Evolutionary conservation across 345 rosid genomes (phyloP).

Genomic region (Aquilaria malaccensis): DNA sequence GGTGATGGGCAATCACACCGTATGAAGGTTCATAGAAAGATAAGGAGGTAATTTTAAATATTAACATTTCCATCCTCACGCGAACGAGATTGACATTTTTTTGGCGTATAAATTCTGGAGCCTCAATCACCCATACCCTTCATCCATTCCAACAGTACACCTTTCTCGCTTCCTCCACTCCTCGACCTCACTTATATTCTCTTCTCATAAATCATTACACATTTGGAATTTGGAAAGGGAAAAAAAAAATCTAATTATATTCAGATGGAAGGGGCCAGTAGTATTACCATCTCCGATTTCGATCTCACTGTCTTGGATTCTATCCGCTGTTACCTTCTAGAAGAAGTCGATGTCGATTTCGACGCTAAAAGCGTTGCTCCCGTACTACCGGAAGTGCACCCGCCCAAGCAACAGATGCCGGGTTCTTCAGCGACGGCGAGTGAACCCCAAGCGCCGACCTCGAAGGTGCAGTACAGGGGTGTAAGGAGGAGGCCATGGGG

Average conservation of each 20-base stretch:
- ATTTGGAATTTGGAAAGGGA: not conserved
- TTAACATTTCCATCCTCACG: too few species aligned
- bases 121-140: too few species aligned
- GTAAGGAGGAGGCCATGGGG: conserved; percentile 65
- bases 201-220: too few species aligned
- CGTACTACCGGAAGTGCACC: too few species aligned
- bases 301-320: conserved; percentile 24
- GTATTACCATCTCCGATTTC: not conserved
- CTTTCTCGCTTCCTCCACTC: too few species aligned
- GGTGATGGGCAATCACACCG: too few species aligned
- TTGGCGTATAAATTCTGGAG: too few species aligned
- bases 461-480: conserved; percentile 12
- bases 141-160: too few species aligned
- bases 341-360: conserved; percentile 15
- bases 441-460: not conserved
- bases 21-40: too few species aligned
- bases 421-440: not conserved
- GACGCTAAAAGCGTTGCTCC: not conserved
- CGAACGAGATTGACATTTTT: too few species aligned
- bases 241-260: not conserved
- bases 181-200: too few species aligned
- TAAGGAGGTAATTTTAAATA: too few species aligned
- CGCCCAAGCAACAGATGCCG: not conserved
- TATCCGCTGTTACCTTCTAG: conserved; percentile 20
- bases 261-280: conserved; percentile 4